phyloP scores from a whole-genome alignment of 202 grass and related monocot genomes.

The Schoenoplectus triqueter region DNA sequence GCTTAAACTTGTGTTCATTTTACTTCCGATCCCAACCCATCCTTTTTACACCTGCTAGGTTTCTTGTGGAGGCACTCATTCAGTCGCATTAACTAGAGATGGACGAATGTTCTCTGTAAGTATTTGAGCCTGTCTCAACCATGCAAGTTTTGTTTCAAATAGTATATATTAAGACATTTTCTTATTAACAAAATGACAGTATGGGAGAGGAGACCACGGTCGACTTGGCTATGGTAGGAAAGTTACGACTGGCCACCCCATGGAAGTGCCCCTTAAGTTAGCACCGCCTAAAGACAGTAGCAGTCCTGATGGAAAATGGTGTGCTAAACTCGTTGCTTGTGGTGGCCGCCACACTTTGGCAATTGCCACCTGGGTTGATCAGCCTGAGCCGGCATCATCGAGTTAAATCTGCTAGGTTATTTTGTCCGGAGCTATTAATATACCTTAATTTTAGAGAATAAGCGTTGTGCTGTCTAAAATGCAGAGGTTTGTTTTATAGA shows the following conservation, averaged over 20 bases:
- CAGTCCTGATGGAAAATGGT: slow-evolving; percentile 54
- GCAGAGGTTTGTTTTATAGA: slow-evolving; percentile 15
- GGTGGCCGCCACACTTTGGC: slow-evolving; percentile 94
- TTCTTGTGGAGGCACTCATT: slow-evolving; percentile 97
- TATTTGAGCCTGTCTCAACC: background rate
- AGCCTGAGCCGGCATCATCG: background rate
- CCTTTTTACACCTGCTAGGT: slow-evolving; percentile 56
- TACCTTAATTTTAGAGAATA: slow-evolving; percentile 26
- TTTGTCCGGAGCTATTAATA: slow-evolving; percentile 11
- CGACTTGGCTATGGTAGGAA: slow-evolving; percentile 81
- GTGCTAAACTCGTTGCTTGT: slow-evolving; percentile 77
- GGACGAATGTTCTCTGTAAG: slow-evolving; percentile 92
- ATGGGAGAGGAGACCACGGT: slow-evolving; percentile 91
- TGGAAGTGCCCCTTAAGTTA: slow-evolving; percentile 73
- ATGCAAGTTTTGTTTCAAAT: background rate
- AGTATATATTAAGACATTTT: background rate
- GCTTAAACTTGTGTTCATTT: slow-evolving; percentile 1
- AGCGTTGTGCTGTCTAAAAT: background rate
- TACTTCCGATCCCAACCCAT: slow-evolving; percentile 29
- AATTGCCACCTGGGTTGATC: slow-evolving; percentile 70
- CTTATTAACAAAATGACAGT: slow-evolving; percentile 51
- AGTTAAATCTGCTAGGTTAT: slow-evolving; percentile 15
- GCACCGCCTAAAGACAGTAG: slow-evolving; percentile 49
- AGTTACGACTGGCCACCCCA: slow-evolving; percentile 81
- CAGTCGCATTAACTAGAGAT: slow-evolving; percentile 74